phyloP scores from a whole-genome alignment of 352 stramenopile genomes.

The Globisporangium acanthophoron region DNA sequence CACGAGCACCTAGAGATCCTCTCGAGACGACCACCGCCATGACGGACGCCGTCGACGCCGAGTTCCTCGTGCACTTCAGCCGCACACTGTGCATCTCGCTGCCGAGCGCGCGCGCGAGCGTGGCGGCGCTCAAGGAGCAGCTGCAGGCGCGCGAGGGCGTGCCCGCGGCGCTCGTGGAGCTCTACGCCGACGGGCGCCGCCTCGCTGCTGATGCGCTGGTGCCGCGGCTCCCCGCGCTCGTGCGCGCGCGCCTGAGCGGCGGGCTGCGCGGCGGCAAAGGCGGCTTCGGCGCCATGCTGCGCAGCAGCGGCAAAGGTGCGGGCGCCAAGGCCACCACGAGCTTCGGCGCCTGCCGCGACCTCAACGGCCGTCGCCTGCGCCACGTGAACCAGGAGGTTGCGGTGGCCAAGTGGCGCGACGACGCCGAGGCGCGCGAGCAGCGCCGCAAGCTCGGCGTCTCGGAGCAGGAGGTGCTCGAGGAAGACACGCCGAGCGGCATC shows the following conservation, averaged over 20 bases:
- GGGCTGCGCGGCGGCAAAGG: constrained; percentile 76
- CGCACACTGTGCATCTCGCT: constrained; percentile 71
- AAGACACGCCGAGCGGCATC: constrained; percentile 82
- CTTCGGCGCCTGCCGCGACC: constrained; percentile 76
- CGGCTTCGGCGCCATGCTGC: constrained; percentile 82
- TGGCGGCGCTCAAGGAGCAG: constrained; percentile 31
- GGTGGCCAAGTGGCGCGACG: constrained; percentile 75
- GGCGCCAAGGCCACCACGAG: constrained; percentile 64
- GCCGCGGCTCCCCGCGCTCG: constrained; percentile 42
- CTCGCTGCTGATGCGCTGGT: constrained; percentile 37
- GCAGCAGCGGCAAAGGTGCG: constrained; percentile 70
- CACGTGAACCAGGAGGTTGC: constrained; percentile 87
- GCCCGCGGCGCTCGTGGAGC: constrained; percentile 40
- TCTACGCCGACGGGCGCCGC: constrained; percentile 51
- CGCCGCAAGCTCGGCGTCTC: constrained; percentile 41
- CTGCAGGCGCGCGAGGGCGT: constrained; percentile 45
- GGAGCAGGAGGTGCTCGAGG: constrained; percentile 65
- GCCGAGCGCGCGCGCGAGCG: constrained; percentile 22
- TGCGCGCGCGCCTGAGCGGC: constrained; percentile 56
- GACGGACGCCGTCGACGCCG: constrained; percentile 27
- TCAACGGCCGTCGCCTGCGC: constrained; percentile 70
- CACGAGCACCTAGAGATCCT: too few relatives aligned
- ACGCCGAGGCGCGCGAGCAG: constrained; percentile 39
- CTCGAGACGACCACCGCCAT: constrained; percentile 15
- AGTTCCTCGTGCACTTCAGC: constrained; percentile 82